phyloP scores from a whole-genome alignment of 139 green algal genomes.

The Asterochloris sp. region DNA sequence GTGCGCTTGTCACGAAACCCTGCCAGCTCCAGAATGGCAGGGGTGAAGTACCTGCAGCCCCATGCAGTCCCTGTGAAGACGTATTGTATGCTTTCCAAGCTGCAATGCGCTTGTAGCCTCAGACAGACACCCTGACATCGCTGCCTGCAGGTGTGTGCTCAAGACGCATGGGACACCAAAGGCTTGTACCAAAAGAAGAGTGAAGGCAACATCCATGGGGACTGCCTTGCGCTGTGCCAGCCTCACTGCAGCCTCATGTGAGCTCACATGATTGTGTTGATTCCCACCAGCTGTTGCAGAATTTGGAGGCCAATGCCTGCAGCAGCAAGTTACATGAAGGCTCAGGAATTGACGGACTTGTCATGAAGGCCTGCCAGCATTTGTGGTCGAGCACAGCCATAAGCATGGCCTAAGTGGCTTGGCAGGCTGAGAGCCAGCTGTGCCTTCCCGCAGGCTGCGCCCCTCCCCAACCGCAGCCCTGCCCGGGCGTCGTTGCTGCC shows the following conservation, averaged over 20 bases:
- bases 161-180: too few species aligned
- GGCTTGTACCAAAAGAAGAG: too few species aligned
- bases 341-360: neutral
- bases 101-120: neutral
- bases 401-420: too few species aligned
- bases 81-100: too few species aligned
- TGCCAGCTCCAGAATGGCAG: slow-evolving; percentile 65
- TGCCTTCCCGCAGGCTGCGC: too few species aligned
- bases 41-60: slow-evolving; percentile 59
- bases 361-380: neutral
- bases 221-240: too few species aligned
- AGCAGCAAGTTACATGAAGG: neutral
- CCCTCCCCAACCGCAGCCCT: neutral
- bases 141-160: too few species aligned
- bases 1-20: slow-evolving; percentile 50
- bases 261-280: slow-evolving; percentile 72
- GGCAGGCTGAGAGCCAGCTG: too few species aligned
- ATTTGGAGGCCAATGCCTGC: slow-evolving; percentile 59
- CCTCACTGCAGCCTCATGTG: too few species aligned
- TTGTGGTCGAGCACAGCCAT: neutral
- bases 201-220: too few species aligned
- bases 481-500: neutral
- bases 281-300: slow-evolving; percentile 70
- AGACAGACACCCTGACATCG: too few species aligned
- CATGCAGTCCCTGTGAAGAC: neutral